Base-by-base conservation (phyloP, 1,284 basidiomycete genomes). In the Irpex rosettiformis region DNA sequence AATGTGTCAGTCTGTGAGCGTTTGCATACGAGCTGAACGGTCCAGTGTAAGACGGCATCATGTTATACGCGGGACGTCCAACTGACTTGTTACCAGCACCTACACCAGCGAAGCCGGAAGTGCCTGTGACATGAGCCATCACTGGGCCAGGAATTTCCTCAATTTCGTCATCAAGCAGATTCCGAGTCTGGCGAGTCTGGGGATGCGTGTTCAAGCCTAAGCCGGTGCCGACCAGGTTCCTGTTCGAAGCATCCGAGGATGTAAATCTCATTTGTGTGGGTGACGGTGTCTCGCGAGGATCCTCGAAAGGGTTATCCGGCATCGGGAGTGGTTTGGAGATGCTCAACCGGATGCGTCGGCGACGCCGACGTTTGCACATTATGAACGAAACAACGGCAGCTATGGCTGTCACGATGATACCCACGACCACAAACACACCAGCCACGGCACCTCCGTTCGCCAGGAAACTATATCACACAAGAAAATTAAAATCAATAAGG, bases 371-470 rank as follows among this genome's bases (percentile, higher is more conserved):
- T 60, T 76, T 75, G 59, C 74, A 70, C 45, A 78, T 65, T 28
- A 76, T 52, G 24, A 71, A 74, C 7, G 70, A 66, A 3, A 74
- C 58, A 1, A 79, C 40, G 3, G 72, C 71, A 4, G 75, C 69
- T 16, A 75, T 66, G 33, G 77, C 62, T 13, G 77, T 71, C 5
- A 73, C 66, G 28, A 76, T 61, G 27, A 86, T 62, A 21, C 80
- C 85, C 28, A 82, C 74, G 18, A 74, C 78, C 4, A 82, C 70
- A 67, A 88, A 86, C 16, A 83, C 78, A 2, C 82, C 85, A 16
- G 80, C 79, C 11, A 85, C 80, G 7, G 80, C 80, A 3, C 80
- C 79, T 48, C 71, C 77, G 61, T 86, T 79, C 16, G 74, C 68
- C 57, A 85, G 76, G 67, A 88, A 81, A 8, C 84, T 86, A 56